Evolutionary conservation across 202 grass and related monocot species (phyloP).

Genomic region (Zoysia matrella): DNA sequence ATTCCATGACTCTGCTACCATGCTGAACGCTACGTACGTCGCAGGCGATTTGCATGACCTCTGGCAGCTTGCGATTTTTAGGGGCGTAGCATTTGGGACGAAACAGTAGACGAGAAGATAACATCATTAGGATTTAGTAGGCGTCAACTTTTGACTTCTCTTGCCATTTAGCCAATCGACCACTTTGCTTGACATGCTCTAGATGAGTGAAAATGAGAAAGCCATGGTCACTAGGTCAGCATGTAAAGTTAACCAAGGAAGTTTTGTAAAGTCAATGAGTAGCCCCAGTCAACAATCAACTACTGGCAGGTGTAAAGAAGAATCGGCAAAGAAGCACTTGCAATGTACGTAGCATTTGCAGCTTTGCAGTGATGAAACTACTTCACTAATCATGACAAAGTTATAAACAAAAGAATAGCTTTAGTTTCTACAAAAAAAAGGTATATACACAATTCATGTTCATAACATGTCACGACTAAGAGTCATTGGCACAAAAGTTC

Average conservation of each 20-base stretch:
- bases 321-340: background rate
- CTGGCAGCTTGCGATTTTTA: slow-evolving; percentile 17
- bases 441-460: background rate
- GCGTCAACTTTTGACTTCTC: background rate
- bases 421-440: no score
- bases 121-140: background rate
- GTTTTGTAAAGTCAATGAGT: background rate
- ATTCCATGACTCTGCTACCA: background rate
- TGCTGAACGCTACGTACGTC: no score
- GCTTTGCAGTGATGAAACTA: background rate
- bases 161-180: slow-evolving; percentile 18
- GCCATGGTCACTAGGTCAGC: background rate
- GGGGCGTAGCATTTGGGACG: slow-evolving; percentile 1
- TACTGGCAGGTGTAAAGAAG: background rate
- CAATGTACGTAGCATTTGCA: background rate
- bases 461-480: background rate
- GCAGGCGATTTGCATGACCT: no score
- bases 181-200: slow-evolving; percentile 36
- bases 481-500: background rate
- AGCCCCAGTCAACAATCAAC: slow-evolving; percentile 3
- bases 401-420: background rate
- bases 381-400: background rate
- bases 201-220: slow-evolving; percentile 51
- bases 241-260: slow-evolving; percentile 7
- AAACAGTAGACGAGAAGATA: slow-evolving; percentile 26